Evolutionary conservation across 106 monocot species (phyloP).

Genomic region (Allium fistulosum): DNA sequence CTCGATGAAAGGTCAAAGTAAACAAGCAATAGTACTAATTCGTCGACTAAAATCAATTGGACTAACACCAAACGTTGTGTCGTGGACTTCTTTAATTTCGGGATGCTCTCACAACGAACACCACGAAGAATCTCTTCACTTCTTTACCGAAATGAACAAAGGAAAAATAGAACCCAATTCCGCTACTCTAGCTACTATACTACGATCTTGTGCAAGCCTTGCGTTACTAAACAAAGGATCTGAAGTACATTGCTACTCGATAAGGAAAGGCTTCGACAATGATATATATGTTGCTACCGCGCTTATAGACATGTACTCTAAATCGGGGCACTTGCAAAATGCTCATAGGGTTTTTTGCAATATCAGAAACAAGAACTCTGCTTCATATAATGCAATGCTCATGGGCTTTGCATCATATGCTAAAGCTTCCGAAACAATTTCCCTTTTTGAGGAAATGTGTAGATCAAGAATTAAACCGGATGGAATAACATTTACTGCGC

Average conservation of each 20-base stretch:
- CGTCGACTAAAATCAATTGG: conserved; percentile 26
- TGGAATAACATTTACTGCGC: conserved; percentile 52
- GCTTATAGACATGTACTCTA: conserved; percentile 55
- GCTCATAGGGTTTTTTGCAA: conserved; percentile 18
- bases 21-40: conserved; percentile 33
- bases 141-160: conserved; percentile 36
- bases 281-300: conserved; percentile 41
- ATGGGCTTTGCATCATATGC: conserved; percentile 39
- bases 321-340: conserved; percentile 30
- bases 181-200: conserved; percentile 27
- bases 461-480: conserved; percentile 30
- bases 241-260: conserved; percentile 44
- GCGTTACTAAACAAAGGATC: conserved; percentile 33
- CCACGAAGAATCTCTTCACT: conserved; percentile 26
- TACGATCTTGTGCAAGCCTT: conserved; percentile 42
- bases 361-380: conserved; percentile 23
- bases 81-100: conserved; percentile 66
- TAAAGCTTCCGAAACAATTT: conserved; percentile 16
- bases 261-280: conserved; percentile 20
- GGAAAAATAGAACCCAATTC: conserved; percentile 36
- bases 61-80: conserved; percentile 45
- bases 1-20: conserved; percentile 32
- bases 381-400: conserved; percentile 28
- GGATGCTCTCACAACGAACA: conserved; percentile 46
- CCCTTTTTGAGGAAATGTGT: conserved; percentile 51